Percentiles rank a stretch among this genome's conserved stretches.
These are phyloP conservation scores for Ambrosia hybrid DNA, from an alignment of 140 eudicot species.

Conservation along the genomic window DNA sequence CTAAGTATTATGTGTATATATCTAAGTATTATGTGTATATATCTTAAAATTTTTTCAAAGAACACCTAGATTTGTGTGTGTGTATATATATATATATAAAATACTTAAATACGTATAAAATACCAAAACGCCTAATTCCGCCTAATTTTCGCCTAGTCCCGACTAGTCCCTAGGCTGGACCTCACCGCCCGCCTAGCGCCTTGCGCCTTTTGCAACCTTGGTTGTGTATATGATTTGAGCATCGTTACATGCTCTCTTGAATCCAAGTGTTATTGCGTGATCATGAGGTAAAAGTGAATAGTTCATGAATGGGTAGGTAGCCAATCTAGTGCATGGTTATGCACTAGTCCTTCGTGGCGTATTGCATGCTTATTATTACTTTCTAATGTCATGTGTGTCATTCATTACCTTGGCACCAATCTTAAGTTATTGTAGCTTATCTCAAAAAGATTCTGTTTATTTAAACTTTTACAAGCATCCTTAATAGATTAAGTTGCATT, in stretches of 20 bases:
- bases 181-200: no score
- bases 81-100: no score
- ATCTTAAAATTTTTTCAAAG: no score
- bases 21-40: no score
- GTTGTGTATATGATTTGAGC: not conserved
- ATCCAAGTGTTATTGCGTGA: not conserved
- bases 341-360: not conserved
- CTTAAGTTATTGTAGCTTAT: not conserved
- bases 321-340: not conserved
- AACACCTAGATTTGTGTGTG: no score
- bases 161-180: no score
- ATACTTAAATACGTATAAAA: no score
- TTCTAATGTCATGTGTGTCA: not conserved
- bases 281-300: not conserved
- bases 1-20: no score
- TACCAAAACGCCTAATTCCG: no score
- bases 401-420: not conserved
- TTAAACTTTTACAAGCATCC: not conserved
- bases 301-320: not conserved
- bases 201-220: no score
- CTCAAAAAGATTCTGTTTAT: not conserved
- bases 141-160: no score
- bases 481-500: not conserved
- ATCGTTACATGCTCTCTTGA: not conserved
- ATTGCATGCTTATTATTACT: not conserved